A percentile compares a stretch with the other conserved stretches of the same genome.
Evolutionary conservation across 306 rosid species (phyloP).

Genomic region (Cyclanthera cordifolia): DNA sequence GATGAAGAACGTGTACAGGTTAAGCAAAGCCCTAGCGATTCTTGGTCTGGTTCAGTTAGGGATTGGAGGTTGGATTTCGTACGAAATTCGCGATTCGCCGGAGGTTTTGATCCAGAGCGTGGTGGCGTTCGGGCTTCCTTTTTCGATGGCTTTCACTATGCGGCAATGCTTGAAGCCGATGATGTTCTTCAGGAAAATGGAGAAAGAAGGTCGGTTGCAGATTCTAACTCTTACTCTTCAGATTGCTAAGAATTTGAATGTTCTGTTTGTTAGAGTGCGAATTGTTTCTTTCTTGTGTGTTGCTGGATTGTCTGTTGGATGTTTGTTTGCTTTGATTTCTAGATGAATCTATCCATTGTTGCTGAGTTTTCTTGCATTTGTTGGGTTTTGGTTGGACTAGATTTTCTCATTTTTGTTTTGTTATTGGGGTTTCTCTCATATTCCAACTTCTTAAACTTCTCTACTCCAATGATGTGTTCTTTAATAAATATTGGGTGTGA

Average conservation of each 20-base stretch:
- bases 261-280: conserved; percentile 39
- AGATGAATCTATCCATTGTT: conserved; percentile 26
- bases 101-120: conserved; percentile 58
- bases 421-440: no score
- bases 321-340: conserved; percentile 26
- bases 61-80: conserved; percentile 63
- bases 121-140: conserved; percentile 62
- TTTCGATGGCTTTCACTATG: conserved; percentile 57
- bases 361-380: neutral
- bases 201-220: conserved; percentile 55
- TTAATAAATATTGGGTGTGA: no score
- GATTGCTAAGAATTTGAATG: conserved; percentile 47
- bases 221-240: conserved; percentile 53
- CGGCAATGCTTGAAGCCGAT: conserved; percentile 52
- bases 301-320: conserved; percentile 37
- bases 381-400: neutral
- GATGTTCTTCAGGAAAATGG: conserved; percentile 52
- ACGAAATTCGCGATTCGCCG: conserved; percentile 26
- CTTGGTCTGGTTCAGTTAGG: conserved; percentile 57
- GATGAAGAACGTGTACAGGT: conserved; percentile 46
- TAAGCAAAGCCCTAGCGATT: conserved; percentile 43
- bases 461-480: no score
- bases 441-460: no score
- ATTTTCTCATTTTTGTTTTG: neutral
- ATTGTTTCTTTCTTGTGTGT: conserved; percentile 39